Evolutionary conservation across 495 filamentous ascomycete species (phyloP).

Genomic region (Penicillium paxilli): DNA sequence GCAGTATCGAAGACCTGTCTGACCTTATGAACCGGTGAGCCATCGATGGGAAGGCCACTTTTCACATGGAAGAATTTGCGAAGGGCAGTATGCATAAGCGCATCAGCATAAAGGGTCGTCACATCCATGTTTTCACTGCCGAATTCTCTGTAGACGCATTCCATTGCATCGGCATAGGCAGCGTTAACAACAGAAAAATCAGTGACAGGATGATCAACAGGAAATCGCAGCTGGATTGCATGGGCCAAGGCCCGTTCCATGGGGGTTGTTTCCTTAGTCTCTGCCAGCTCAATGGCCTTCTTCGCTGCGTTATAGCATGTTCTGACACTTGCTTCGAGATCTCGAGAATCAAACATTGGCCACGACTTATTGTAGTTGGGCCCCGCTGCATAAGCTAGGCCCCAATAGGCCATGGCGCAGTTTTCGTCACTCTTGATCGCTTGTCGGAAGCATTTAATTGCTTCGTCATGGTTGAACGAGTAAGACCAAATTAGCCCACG

Average conservation of each 20-base stretch:
- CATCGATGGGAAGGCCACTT: constrained; percentile 54
- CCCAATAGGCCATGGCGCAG: constrained; percentile 70
- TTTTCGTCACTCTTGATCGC: constrained; percentile 51
- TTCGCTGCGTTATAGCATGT: constrained; percentile 42
- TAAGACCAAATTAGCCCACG: constrained; percentile 64
- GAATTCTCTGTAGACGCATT: constrained; percentile 50
- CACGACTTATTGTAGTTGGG: constrained; percentile 77
- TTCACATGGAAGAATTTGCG: constrained; percentile 65
- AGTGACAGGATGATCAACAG: constrained; percentile 32
- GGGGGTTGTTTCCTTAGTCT: constrained; percentile 20
- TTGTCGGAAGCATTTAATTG: constrained; percentile 57
- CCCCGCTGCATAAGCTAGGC: constrained; percentile 61
- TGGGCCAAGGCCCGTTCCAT: constrained; percentile 58
- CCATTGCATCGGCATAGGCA: constrained; percentile 63
- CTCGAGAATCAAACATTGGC: constrained; percentile 59
- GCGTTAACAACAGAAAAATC: constrained; percentile 53
- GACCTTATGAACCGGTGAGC: constrained; percentile 56
- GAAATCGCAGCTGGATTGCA: constrained; percentile 58
- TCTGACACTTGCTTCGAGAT: constrained; percentile 45
- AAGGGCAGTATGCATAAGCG: constrained; percentile 67
- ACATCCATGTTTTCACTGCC: constrained; percentile 61
- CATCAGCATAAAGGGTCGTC: constrained; percentile 60
- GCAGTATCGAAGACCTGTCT: constrained; percentile 56
- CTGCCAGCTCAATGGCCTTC: constrained; percentile 38
- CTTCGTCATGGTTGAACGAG: constrained; percentile 66